Base-by-base conservation (phyloP, 225 moss, liverwort and hornwort genomes). In the Takakia lepidozioides region DNA sequence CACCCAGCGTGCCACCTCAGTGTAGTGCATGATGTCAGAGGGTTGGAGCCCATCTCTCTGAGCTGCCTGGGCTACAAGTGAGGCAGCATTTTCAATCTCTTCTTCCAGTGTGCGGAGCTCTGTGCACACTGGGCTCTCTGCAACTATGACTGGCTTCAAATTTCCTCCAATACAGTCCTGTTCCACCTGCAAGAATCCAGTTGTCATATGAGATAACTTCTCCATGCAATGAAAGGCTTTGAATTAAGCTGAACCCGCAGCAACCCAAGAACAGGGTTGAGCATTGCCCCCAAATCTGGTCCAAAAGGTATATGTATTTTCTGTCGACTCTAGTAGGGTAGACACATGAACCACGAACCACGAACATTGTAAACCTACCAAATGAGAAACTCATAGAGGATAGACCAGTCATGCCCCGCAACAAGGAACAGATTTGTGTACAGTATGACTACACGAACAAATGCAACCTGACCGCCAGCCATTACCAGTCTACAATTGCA, bases 51-150 rank as follows among this genome's bases (percentile, higher is more conserved):
- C 61, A 59, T 59, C 60, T 28, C 18, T 52, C 28, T 37, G 37
- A 51, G 61, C 66, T 58, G 44, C 62, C 48, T 58, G 38, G 29
- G 46, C 58, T 24, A 67, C 71, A 44, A 56, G 40, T 48, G 58
- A 52, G 43, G 67, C 59, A 28, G 63, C 65, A 29, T 43, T 35
- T 23, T 74, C 71, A 42, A 73, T 66, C 53, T 80, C 80, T 10
- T 78, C 58, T 60, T 80, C 86, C 23, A 92, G 65, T 53, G 67
- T 74, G 53, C 66, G 55, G 54, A 86, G 72, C 63, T 92, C 87
- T 43, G 64, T 70, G 57, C 84, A 87, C 25, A 86, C 62, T 23
- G 26, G 54, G 62, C 56, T 72, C 45, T 84, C 81, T 38, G 86
- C 87, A 44, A 87, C 71, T 54, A 92, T 84, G 38, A 92, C 52